Base-by-base conservation (phyloP, 2,329 filamentous ascomycete genomes). In the Fusarium clavum region DNA sequence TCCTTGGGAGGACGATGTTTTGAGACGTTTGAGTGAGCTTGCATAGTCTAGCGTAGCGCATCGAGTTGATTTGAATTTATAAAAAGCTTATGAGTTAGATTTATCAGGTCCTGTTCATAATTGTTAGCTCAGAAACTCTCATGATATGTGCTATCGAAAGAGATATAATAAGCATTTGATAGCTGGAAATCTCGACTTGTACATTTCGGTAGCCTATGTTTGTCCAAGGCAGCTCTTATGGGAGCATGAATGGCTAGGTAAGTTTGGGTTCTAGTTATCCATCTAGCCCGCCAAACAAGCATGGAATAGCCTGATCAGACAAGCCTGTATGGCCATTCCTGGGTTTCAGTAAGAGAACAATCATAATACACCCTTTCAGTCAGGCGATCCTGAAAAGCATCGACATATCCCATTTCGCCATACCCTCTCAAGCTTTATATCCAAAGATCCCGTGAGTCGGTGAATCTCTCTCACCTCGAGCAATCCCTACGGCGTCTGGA, bases 1-100 rank as follows among this genome's bases (percentile, higher is more conserved):
- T 10, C 75, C 74, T 7, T 62, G 47, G 7, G 81, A 83, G 57
- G 81, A 83, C 41, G 77, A 81, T 27, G 75, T 80, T 12, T 61
- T 81, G 51, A 64, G 57, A 13, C 73, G 75, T 10, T 46, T 72
- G 16, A 18, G 41, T 3, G 51, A 63, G n/a, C 61, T 63, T 8
- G 61, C 32, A 16, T 63, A 61, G 22, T 22, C 6, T 11, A 38
- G 18, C 18, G 18, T 38, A 38, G 10, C 34, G 18, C 34, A 38
- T 38, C 7, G 34, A 38, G 11, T n/a, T 52, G 2, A 20, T 4
- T 14, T 38, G 8, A 27, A n/a, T 13, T 25, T 14, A 43, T 8
- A 30, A 27, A 8, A 47, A 6, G 20, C 18, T n/a, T 34, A 1
- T 1, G 18, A 9, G 9, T 30, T 14, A 29, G 5, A 18, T 38